These are phyloP conservation scores for Chaetoceros tenuissimus DNA, from an alignment of 108 stramenopile genomes.

Conservation along the genomic window DNA sequence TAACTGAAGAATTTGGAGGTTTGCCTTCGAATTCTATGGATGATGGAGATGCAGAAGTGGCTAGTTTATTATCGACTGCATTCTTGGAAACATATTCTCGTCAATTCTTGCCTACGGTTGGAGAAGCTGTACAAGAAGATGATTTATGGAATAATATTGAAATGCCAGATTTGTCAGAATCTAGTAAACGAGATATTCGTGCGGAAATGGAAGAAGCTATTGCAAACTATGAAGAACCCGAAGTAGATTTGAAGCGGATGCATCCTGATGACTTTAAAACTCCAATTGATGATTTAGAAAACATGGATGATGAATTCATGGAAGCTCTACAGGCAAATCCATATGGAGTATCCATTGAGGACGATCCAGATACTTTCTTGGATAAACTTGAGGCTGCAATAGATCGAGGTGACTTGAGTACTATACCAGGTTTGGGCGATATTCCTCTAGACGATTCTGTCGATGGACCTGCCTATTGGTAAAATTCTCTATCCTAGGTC, in stretches of 20 bases:
- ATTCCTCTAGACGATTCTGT: constrained; percentile 21
- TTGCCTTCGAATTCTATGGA: constrained; percentile 5
- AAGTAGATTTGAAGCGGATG: constrained; percentile 44
- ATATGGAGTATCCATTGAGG: constrained; percentile 43
- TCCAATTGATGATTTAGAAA: constrained; percentile 18
- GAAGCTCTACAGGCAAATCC: constrained; percentile 30
- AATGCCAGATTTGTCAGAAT: constrained; percentile 21
- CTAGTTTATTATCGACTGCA: constrained; percentile 72
- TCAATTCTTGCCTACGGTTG: constrained; percentile 68
- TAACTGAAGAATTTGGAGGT: constrained; percentile 64
- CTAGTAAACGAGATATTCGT: constrained; percentile 38
- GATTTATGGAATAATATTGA: constrained; percentile 42
- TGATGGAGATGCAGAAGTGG: constrained; percentile 67
- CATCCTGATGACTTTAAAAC: constrained; percentile 29
- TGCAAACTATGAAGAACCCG: constrained; percentile 39
- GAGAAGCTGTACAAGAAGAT: constrained; percentile 48
- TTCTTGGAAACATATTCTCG: constrained; percentile 83
- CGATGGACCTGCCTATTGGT: constrained; percentile 25
- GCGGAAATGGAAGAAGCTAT: constrained; percentile 62
- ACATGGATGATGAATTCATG: constrained; percentile 19
- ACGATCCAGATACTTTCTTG: constrained; percentile 32
- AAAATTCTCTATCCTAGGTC: no score
- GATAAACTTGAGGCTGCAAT: constrained; percentile 36
- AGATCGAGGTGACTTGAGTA: constrained; percentile 24
- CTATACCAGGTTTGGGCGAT: constrained; percentile 11